Conservation (phyloP, 495 filamentous ascomycete species). For the Penicillium cosmopolitanum region DNA sequence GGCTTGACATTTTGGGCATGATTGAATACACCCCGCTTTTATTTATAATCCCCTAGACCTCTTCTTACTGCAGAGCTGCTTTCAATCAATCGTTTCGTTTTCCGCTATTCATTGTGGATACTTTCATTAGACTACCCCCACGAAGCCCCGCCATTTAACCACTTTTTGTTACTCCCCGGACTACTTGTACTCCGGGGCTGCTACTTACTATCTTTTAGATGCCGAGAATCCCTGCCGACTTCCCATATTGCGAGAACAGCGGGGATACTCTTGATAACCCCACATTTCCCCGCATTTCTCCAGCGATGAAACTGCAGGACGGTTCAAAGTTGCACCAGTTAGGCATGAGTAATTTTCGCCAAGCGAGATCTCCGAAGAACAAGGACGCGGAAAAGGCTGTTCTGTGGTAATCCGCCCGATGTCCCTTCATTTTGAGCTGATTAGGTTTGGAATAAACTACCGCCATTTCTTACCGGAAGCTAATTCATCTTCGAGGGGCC, state of each 20-base stretch:
- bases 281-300: too few species aligned
- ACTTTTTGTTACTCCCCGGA: too few species aligned
- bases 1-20: constrained; percentile 13
- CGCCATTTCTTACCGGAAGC: neutral
- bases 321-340: too few species aligned
- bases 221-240: neutral
- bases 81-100: neutral
- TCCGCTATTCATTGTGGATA: neutral
- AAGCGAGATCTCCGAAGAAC: too few species aligned
- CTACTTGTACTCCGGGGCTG: too few species aligned
- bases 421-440: neutral
- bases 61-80: neutral
- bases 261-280: too few species aligned
- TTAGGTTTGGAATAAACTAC: neutral
- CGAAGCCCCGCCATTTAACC: too few species aligned
- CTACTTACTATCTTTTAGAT: neutral
- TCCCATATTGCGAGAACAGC: too few species aligned
- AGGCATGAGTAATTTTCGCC: too few species aligned
- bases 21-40: constrained; percentile 10
- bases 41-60: neutral
- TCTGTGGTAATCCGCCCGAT: neutral
- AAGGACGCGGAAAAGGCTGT: too few species aligned
- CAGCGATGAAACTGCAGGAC: too few species aligned
- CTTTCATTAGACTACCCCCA: too few species aligned
- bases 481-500: neutral